Evolutionary conservation across 2,329 filamentous ascomycete genomes (phyloP).

Genomic region (Cladosporium sphaerospermum): DNA sequence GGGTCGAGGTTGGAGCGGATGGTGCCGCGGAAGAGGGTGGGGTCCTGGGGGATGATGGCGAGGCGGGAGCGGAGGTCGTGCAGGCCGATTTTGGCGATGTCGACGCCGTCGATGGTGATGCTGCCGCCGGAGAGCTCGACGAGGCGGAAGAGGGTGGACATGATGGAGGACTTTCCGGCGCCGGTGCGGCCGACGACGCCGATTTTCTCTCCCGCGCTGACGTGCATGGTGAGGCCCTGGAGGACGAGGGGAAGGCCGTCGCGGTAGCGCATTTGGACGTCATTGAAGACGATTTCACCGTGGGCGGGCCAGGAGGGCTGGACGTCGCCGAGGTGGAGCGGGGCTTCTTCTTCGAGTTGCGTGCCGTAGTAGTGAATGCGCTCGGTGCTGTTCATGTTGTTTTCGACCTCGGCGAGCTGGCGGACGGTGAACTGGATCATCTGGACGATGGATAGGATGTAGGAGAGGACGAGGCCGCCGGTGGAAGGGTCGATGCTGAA

Average conservation of each 20-base stretch:
- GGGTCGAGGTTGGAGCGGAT: slow-evolving; percentile 75
- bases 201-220: slow-evolving; percentile 69
- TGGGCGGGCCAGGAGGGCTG: slow-evolving; percentile 74
- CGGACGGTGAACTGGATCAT: slow-evolving; percentile 95
- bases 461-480: slow-evolving; percentile 80
- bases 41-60: slow-evolving; percentile 74
- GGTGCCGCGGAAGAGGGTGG: slow-evolving; percentile 75
- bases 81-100: slow-evolving; percentile 66
- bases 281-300: slow-evolving; percentile 57
- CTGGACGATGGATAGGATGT: slow-evolving; percentile 87
- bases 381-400: slow-evolving; percentile 96
- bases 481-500: slow-evolving; percentile 82
- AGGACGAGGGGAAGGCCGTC: slow-evolving; percentile 44
- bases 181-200: slow-evolving; percentile 77
- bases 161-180: slow-evolving; percentile 77
- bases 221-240: slow-evolving; percentile 55
- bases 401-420: slow-evolving; percentile 91
- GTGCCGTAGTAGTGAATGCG: slow-evolving; percentile 85
- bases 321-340: slow-evolving; percentile 67
- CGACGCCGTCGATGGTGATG: slow-evolving; percentile 45
- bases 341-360: slow-evolving; percentile 81
- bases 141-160: slow-evolving; percentile 74
- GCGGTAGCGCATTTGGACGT: slow-evolving; percentile 49
- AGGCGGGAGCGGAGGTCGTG: slow-evolving; percentile 69
- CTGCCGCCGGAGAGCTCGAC: slow-evolving; percentile 43